Evolutionary conservation across 495 filamentous ascomycete species (phyloP), one percentile per base, ranked within the genome.

Genomic region (Talaromyces nanjingensis): DNA sequence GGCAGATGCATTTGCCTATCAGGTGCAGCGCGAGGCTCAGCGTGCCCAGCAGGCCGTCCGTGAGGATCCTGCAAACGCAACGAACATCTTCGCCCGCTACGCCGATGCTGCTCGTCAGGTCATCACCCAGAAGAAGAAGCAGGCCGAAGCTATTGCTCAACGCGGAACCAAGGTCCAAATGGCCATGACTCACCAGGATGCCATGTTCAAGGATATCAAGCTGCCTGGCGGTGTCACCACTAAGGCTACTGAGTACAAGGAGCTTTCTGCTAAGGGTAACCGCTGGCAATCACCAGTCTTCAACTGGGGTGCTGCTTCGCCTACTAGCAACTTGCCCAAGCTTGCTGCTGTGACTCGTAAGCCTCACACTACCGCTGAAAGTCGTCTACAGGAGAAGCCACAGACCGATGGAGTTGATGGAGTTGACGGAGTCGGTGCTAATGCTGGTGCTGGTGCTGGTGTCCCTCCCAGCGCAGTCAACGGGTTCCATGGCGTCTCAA

Each of bases 241-340:
- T 78, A 97, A 97, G 84, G 93, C 94, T 20, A 96, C 93, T 60
- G 90, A 97, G 74, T 98, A 93, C 81, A 91, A 87, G 74, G 87
- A 97, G 52, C 80, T 97, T 45, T 91, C 94, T 14, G 78, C 79
- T 61, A 92, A 91, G 82, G 94, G 96, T 58, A 89, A 97, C 68
- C 88, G 87, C 74, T 98, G 94, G 94, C 88, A 97, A 77, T 93
- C 89, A 31, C 92, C 96, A 33, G 86, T 98, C 69, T 98, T 98
- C 81, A 87, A 84, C 69, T 88, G 98, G 65, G 96, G 94, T 60
- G 80, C 75, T n/a, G 91, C 93, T 6, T 69, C 81, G 4, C 86
- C 89, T 77, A 89, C 90, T 14, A 79, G 75, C 37, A 83, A 89
- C 69, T 84, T 97, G 54, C 90, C 92, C 4, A 68, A 76, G 58